These are phyloP conservation scores for Plasmodium knowlesi DNA, from an alignment of 169 alveolate species.

Conservation along the genomic window DNA sequence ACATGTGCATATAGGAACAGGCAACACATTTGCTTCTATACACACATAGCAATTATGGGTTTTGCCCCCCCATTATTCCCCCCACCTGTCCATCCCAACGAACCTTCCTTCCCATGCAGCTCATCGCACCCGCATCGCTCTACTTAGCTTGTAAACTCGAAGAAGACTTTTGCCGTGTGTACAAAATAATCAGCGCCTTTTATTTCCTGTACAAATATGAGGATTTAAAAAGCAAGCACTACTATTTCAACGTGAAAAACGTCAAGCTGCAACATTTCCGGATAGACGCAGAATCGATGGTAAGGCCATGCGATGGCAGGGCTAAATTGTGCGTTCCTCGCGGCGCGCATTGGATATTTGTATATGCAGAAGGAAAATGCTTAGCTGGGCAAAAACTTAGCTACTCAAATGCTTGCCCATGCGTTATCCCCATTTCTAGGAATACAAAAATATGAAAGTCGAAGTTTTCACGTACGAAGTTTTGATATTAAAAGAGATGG, in stretches of 20 bases:
- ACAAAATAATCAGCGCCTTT: conserved; percentile 87
- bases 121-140: conserved; percentile 89
- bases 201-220: conserved; percentile 80
- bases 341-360: not conserved
- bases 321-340: not conserved
- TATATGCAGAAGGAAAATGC: not conserved
- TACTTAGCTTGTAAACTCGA: conserved; percentile 91
- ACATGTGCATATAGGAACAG: not conserved
- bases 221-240: conserved; percentile 53
- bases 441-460: conserved; percentile 75
- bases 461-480: conserved; percentile 90
- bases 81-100: not conserved
- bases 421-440: not conserved
- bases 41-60: not conserved
- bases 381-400: not conserved
- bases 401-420: not conserved
- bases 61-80: too few relatives aligned
- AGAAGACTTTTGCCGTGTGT: conserved; percentile 89
- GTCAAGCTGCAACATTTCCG: conserved; percentile 36
- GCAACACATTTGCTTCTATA: not conserved
- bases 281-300: conserved; percentile 61
- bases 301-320: not conserved
- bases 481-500: conserved; percentile 89
- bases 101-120: conserved; percentile 60
- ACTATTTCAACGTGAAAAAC: conserved; percentile 67